Evolutionary conservation across 2,329 filamentous ascomycete genomes (phyloP), one percentile per base, ranked within the genome.

Genomic region (Aspergillus hortae): DNA sequence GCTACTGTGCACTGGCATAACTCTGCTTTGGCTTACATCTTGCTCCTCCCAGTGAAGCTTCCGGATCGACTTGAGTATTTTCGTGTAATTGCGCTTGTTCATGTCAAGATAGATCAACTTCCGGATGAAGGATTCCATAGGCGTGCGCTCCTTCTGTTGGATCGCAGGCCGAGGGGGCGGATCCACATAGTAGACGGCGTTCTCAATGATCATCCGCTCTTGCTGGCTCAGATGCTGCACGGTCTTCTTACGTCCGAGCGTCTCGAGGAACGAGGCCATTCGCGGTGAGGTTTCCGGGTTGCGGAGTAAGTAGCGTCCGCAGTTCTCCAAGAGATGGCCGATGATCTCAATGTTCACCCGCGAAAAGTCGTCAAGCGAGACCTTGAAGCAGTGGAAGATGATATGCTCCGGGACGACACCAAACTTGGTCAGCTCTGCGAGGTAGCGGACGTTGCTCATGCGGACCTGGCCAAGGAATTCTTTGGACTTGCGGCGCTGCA

Each of bases 301-400:
- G 46, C 92, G 89, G 53, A 99, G 80, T 19, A 99, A 78, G 71
- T 96, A 99, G 15, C 94, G 85, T 41, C 94, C 94, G 66, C 95
- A 99, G 58, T 97, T 97, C 70, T 99, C 94, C 19, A 99, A 80
- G 25, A 99, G 79, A 65, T 95, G 95, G 65, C 92, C 95, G 57
- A 99, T 92, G 62, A 99, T 96, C 70, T 99, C 95, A 57, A 99
- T 96, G 66, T 99, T 99, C 89, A 96, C 96, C 55, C 92, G 84
- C 2, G 94, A 96, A 67, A 99, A 99, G 66, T 99, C 94, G 64
- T 99, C 94, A 25, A 99, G 76, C 61, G 92, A 95, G 69, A 99
- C 92, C 71, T 96, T 99, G 62, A 99, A 84, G 67, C 94, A 99
- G 67, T 99, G 94, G 67, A 99, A 99, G 49, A 99, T 95, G 58